phyloP scores from a whole-genome alignment of 1,284 basidiomycete genomes.

The Peniophora sp. region DNA sequence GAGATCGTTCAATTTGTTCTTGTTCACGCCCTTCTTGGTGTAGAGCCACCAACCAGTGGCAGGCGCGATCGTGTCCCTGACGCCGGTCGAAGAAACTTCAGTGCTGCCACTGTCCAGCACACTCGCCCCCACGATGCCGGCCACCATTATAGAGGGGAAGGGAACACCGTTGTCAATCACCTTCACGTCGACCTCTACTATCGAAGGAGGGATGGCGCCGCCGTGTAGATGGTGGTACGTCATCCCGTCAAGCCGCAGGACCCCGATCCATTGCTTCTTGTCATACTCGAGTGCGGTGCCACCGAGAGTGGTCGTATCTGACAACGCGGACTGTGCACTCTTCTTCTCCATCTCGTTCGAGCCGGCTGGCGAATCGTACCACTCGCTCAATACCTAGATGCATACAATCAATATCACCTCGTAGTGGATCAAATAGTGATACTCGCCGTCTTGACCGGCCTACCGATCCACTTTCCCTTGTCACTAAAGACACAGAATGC shows the following conservation, averaged over 20 bases:
- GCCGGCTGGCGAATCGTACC: not conserved
- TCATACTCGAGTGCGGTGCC: too few species aligned
- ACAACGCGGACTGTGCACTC: not conserved
- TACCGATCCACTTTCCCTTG: slow-evolving; percentile 25
- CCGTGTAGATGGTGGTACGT: not conserved
- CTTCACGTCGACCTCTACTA: slow-evolving; percentile 26
- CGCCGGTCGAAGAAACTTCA: not conserved
- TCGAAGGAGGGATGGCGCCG: not conserved
- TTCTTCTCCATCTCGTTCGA: not conserved
- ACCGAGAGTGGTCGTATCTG: not conserved
- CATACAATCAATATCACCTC: too few species aligned
- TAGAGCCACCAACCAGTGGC: not conserved
- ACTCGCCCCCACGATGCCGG: slow-evolving; percentile 27
- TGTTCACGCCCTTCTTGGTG: not conserved
- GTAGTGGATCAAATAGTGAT: too few species aligned
- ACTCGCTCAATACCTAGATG: too few species aligned
- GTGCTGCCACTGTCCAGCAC: not conserved
- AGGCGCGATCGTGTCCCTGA: not conserved
- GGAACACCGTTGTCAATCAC: slow-evolving; percentile 27
- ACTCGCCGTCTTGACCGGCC: not conserved
- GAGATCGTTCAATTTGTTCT: too few species aligned
- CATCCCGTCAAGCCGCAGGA: too few species aligned
- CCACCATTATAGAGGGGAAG: slow-evolving; percentile 27
- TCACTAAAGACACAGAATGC: slow-evolving; percentile 28
- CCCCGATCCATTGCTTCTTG: too few species aligned